phyloP scores from a whole-genome alignment of 495 filamentous ascomycete species.

The Podospora australis region DNA sequence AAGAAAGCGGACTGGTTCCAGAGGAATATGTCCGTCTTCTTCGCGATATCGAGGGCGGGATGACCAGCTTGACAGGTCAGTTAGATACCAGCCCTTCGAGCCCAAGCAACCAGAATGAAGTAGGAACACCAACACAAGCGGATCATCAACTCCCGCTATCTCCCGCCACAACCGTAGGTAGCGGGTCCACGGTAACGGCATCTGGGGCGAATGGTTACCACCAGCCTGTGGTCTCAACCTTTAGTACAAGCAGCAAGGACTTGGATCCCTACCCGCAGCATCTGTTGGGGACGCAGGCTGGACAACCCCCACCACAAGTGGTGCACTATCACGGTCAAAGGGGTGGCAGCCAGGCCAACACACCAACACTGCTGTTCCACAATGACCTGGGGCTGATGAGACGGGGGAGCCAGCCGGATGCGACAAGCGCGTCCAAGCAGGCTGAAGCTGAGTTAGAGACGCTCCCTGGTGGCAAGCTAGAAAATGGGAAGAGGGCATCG shows the following conservation, averaged over 20 bases:
- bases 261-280: conserved; percentile 65
- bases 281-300: conserved; percentile 49
- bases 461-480: conserved; percentile 31
- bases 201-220: conserved; percentile 46
- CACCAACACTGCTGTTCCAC: conserved; percentile 44
- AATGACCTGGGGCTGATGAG: conserved; percentile 31
- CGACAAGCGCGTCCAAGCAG: conserved; percentile 14
- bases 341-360: conserved; percentile 55
- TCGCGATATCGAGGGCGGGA: conserved; percentile 75
- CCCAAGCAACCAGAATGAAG: conserved; percentile 33
- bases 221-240: conserved; percentile 63
- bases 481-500: conserved; percentile 16
- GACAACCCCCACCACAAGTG: conserved; percentile 55
- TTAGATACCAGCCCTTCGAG: conserved; percentile 35
- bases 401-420: conserved; percentile 38
- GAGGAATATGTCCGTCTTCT: conserved; percentile 94
- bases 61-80: conserved; percentile 47
- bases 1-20: conserved; percentile 76
- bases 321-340: conserved; percentile 55
- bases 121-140: conserved; percentile 51
- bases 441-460: conserved; percentile 30
- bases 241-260: conserved; percentile 70
- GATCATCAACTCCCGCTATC: conserved; percentile 41
- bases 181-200: conserved; percentile 11
- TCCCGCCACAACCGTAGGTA: conserved; percentile 37